Evolutionary conservation across 805 yeast genomes (phyloP), one percentile per base, ranked within the genome.

Genomic region (Ascoidea asiatica): DNA sequence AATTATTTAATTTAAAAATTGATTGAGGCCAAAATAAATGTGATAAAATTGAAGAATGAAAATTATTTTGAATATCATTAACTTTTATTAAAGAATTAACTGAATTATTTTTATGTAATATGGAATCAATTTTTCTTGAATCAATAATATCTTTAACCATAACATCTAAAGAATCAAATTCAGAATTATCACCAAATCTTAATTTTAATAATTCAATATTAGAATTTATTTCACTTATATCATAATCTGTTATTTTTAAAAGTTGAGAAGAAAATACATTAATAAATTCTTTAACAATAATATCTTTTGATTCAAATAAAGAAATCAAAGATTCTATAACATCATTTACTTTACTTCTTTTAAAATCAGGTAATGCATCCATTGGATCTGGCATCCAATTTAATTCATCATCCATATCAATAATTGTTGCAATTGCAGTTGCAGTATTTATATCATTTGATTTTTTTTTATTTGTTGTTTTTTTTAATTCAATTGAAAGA

Each of bases 311-410:
- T 41, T 84, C 90, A 60, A 77, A 82, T 1, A 87, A 73, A 1
- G 89, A 76, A 2, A 83, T 68, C 29, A 87, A 64, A 0, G 86
- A 74, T 50, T 79, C 87, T 19, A 87, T 77, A 4, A 79, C 72
- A 54, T 85, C 95, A 38, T 75, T 72, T 19, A 72, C 76, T 40
- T 70, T 68, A 8, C 69, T 71, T 48, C 75, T 74, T 40, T 74
- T 71, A 62, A 83, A 87, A 58, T 86, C 95, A 0, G 89, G 63
- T n/a, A 88, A 71, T 0, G 95, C 94, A 62, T 87, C 95, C 15
- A 84, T 71, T 0, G 95, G 95, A 52, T 85, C 95, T 0, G 95
- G 95, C 6, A 59, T 58, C 95, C 95, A 86, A 41, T 72, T 64
- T 2, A 77, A 54, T 37, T 70, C 75, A 39, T 73, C 75, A 5